Evolutionary conservation across 129 eudicot genomes (phyloP), one percentile per base, ranked within the genome.

Genomic region (Sambucus nigra): DNA sequence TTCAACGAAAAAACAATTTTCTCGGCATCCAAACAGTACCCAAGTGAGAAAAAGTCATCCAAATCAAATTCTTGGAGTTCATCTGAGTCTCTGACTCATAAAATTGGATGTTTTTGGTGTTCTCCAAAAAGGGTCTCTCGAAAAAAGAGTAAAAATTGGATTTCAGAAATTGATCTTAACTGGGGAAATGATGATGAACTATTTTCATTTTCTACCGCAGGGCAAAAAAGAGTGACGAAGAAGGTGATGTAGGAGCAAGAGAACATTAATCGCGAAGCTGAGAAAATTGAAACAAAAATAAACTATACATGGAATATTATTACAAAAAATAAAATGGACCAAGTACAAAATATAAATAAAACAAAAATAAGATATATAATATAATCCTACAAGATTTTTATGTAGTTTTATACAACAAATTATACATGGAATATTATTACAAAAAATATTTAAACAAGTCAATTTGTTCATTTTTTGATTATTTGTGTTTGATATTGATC

Each of bases 261-360:
- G 75, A 78, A 64, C 74, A 69, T 84, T 8, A 80, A 70, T 46
- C 67, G 78, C 24, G 97, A 89, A 31, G 97, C 97, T 48, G 95
- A 76, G 57, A 84, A 84, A 61, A 89, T 84, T 48, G 95, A 81
- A 19, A 89, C n/a, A n/a, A n/a, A n/a, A n/a, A n/a, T n/a, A n/a
- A n/a, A n/a, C n/a, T n/a, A n/a, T n/a, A n/a, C n/a, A n/a, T n/a
- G n/a, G n/a, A n/a, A n/a, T n/a, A n/a, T n/a, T n/a, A n/a, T n/a
- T n/a, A n/a, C n/a, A n/a, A n/a, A n/a, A n/a, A n/a, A n/a, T n/a
- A n/a, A n/a, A n/a, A n/a, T n/a, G n/a, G n/a, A n/a, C n/a, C n/a
- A n/a, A n/a, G n/a, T n/a, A n/a, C n/a, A n/a, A n/a, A n/a, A n/a
- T n/a, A n/a, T n/a, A n/a, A n/a, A n/a, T n/a, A n/a, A n/a, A n/a